Percentiles rank a stretch among this genome's conserved stretches.
These are phyloP conservation scores for Herpotrichia juniperi DNA, from an alignment of 2,329 filamentous ascomycete species.

Conservation along the genomic window DNA sequence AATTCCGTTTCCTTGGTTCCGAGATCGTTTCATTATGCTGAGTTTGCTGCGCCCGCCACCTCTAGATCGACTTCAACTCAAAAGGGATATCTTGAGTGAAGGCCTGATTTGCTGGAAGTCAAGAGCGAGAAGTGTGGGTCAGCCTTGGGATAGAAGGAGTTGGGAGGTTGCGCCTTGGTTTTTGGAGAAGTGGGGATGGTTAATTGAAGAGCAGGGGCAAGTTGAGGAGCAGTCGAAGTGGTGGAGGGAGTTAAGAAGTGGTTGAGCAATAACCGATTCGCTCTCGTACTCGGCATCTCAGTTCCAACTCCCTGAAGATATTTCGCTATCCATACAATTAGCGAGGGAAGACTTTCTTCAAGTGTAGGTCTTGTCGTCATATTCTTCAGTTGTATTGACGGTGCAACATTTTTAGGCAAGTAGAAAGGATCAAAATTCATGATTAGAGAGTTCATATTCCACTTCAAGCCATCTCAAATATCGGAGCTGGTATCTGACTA, in stretches of 20 bases:
- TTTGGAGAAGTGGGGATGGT: conserved; percentile 18
- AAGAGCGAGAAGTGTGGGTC: conserved; percentile 7
- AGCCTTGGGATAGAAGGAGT: conserved; percentile 19
- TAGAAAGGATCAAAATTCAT: no score
- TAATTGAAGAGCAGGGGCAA: conserved; percentile 18
- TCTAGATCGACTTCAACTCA: conserved; percentile 13
- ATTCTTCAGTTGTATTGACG: no score
- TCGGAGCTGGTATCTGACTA: no score
- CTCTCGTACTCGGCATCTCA: no score
- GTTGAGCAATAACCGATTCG: neutral
- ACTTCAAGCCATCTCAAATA: no score
- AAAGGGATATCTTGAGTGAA: conserved; percentile 17
- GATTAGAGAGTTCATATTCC: no score
- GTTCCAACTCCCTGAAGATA: no score
- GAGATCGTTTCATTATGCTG: conserved; percentile 15
- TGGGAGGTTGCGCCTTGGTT: conserved; percentile 22
- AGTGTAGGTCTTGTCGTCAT: no score
- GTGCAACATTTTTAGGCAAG: no score
- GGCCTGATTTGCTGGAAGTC: conserved; percentile 17
- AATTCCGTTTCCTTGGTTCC: conserved; percentile 20
- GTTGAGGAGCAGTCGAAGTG: conserved; percentile 20
- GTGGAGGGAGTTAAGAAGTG: conserved; percentile 16
- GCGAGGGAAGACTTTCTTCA: no score
- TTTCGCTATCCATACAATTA: no score
- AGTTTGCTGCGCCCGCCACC: conserved; percentile 7